Conservation (phyloP, 257 asterid species). For the Apocynum venetum region DNA sequence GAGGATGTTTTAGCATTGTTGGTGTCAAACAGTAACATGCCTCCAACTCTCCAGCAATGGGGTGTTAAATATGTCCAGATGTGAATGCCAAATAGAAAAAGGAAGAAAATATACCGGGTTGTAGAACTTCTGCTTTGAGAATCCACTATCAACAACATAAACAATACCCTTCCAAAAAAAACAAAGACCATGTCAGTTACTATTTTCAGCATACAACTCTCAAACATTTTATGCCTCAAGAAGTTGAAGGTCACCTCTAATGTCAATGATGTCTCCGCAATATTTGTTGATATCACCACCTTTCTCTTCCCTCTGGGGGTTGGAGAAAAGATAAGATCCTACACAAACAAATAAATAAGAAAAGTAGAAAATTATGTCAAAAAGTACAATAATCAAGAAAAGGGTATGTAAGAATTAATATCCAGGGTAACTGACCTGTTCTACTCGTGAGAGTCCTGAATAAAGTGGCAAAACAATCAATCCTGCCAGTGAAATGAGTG, state of each 20-base stretch:
- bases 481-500: conserved; percentile 44
- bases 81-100: neutral
- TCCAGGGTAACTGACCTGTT: conserved; percentile 51
- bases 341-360: conserved; percentile 3
- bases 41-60: neutral
- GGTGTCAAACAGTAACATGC: neutral
- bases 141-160: conserved; percentile 88
- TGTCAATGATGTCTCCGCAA: conserved; percentile 98
- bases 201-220: neutral
- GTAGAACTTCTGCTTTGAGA: conserved; percentile 88
- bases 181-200: neutral
- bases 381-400: neutral
- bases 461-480: conserved; percentile 77
- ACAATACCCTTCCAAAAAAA: conserved; percentile 71
- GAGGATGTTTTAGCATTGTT: neutral
- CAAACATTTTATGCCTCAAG: neutral
- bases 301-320: conserved; percentile 96
- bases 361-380: conserved; percentile 8
- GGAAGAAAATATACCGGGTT: conserved; percentile 57
- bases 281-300: conserved; percentile 87
- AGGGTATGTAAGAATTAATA: conserved; percentile 5
- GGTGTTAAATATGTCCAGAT: neutral
- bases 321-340: conserved; percentile 93
- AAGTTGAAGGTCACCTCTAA: conserved; percentile 53
- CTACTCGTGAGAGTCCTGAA: conserved; percentile 91